Base-by-base conservation (phyloP, 495 filamentous ascomycete species). In the Hypoxylon intermedium region DNA sequence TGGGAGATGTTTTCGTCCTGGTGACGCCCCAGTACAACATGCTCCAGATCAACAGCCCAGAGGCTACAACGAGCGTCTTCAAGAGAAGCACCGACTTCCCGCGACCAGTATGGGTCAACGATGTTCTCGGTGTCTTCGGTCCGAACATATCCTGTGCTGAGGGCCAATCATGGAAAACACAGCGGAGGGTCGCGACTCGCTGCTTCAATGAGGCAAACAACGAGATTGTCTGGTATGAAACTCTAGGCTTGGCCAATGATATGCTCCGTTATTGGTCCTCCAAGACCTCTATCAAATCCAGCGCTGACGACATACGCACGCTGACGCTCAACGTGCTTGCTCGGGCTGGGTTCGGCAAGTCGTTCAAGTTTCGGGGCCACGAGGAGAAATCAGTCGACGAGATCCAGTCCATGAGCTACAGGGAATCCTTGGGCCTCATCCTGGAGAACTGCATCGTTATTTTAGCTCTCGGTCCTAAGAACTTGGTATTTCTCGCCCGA, bases 201-300 rank as follows among this genome's bases (percentile, higher is more conserved):
- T 70, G 72, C 7, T 82, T 83, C 68, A 80, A 76, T 34, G 79
- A 85, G 54, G 75, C 73, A 48, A 80, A 77, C 64, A 81, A 78
- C 45, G 55, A 60, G 18, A 55, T 79, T 4, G 81, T 83, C 0
- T 85, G 79, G 79, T 44, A 66, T 5, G 72, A 80, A 51, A 58
- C 67, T 2, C 36, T 85, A 15, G 66, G 67, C 18, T 80, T 85
- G 46, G 75, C 79, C 6, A 60, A 75, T 62, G 73, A 73, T 19
- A 82, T 86, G 77, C 55, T 83, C 3, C 55, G 53, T 2, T 72
- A 75, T 58, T 82, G 78, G 79, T 40, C 63, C 13, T 37, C 65
- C 9, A 53, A 69, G 13, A 51, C 49, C 0, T 48, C 40, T 18
- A 9, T 73, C 13, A 54, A 55, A 16, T 68, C 63, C n/a, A 61